Evolutionary conservation across 768 basidiomycete species (phyloP), one percentile per base, ranked within the genome.

Genomic region (Basidioascus undulatus): DNA sequence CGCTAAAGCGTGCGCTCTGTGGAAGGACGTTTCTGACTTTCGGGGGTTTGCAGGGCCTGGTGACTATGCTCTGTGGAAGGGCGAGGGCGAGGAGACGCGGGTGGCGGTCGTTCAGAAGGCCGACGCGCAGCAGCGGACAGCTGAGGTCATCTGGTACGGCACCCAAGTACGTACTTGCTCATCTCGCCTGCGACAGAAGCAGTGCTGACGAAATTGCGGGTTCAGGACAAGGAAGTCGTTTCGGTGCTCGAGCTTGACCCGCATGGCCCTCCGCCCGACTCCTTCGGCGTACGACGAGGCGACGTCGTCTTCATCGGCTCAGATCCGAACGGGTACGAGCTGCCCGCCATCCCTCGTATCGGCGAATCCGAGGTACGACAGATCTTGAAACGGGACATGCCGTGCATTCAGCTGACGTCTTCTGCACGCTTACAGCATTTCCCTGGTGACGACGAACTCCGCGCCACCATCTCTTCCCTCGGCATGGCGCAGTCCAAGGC

Each of bases 181-280:
- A n/a, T n/a, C n/a, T n/a, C n/a, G n/a, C n/a, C n/a, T n/a, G n/a
- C n/a, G n/a, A n/a, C n/a, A n/a, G n/a, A n/a, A n/a, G n/a, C n/a
- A n/a, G n/a, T n/a, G n/a, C n/a, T n/a, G n/a, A n/a, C n/a, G n/a
- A n/a, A n/a, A n/a, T n/a, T n/a, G n/a, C n/a, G n/a, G n/a, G n/a
- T n/a, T n/a, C n/a, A 61, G 20, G 58, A 58, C 28, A 58, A 61
- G 35, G 76, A 83, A 54, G 63, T 73, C 15, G 78, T 74, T 10
- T 78, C 83, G 27, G 67, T 80, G 10, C 65, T 94, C 27, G 84
- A 94, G 60, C 70, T 94, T 39, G 84, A 89, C 54, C 73, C 78
- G 8, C 79, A 82, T 50, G 82, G 81, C 23, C 45, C 46, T 4
- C 64, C 65, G 20, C 44, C 43, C 8, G 47, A 55, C 11, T 43